Evolutionary conservation across 495 filamentous ascomycete genomes (phyloP), one percentile per base, ranked within the genome.

Genomic region (Cryomyces minteri): DNA sequence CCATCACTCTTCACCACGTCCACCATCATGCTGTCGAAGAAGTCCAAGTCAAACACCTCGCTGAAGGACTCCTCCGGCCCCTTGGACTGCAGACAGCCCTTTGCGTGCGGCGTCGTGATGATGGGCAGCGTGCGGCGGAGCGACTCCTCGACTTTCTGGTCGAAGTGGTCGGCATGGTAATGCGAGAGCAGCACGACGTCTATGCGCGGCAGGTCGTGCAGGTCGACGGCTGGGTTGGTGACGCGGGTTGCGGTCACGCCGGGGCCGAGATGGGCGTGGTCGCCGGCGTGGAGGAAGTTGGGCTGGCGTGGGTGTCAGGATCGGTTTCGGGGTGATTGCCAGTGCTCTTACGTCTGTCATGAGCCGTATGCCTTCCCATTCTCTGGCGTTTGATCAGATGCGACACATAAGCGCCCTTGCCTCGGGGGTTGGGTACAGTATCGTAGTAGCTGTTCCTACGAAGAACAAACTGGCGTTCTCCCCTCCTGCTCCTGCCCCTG

Each of bases 231-330:
- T 8, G 77, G 79, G 48, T 81, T 69, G 3, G 68, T 77, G 4
- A 57, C 53, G 0, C 79, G 62, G 29, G 59, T 51, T 32, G 34
- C 53, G 1, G 42, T 55, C 10, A 82, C 72, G 0, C 75, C 76
- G 0, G 77, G 76, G 0, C 76, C 79, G 7, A 82, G 65, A 50
- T 82, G 76, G 2, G 81, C 75, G 48, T 82, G 74, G 53, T 80
- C 74, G 36, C 77, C 76, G 4, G 71, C 72, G 50, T 81, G 77
- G 0, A 84, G 68, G 59, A 82, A 82, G 58, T 82, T 84, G 31
- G 77, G 68, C 60, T 68, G 6, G 31, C 31, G 29, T 46, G 14
- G 33, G 30, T 29, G 39, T 9, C 14, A 34, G 28, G 6, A 36
- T 3, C 34, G 39, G 7, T 31, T 25, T n/a, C 36, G 5, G n/a